Conservation (phyloP, 352 stramenopile species). For the Phytopythium kandeliae region DNA sequence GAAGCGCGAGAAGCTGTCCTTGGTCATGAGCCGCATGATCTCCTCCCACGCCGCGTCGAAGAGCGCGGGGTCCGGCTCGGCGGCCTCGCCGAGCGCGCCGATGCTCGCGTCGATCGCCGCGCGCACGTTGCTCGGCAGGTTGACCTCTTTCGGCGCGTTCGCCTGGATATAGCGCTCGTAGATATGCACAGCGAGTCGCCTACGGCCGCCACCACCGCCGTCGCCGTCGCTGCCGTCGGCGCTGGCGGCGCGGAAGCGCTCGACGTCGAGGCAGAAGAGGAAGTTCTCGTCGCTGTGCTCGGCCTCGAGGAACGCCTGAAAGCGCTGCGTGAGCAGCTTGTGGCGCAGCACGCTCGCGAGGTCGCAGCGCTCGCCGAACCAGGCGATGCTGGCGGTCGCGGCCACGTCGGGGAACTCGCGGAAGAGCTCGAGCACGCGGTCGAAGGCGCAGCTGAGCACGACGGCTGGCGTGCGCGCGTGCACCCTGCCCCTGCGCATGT, state of each 20-base stretch:
- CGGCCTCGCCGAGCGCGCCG: constrained; percentile 16
- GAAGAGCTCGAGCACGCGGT: constrained; percentile 41
- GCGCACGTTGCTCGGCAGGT: constrained; percentile 54
- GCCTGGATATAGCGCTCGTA: constrained; percentile 50
- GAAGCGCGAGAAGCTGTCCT: constrained; percentile 77
- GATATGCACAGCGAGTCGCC: constrained; percentile 32
- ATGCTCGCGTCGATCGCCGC: constrained; percentile 22
- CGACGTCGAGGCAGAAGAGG: constrained; percentile 63
- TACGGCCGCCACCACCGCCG: constrained; percentile 12
- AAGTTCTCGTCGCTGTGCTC: constrained; percentile 83
- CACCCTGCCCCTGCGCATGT: constrained; percentile 35
- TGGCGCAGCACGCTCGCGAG: constrained; percentile 59
- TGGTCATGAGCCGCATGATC: constrained; percentile 79
- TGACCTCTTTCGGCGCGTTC: constrained; percentile 62
- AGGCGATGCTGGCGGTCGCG: constrained; percentile 68
- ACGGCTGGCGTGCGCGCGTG: constrained; percentile 47
- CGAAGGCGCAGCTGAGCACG: constrained; percentile 45
- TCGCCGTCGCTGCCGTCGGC: constrained; percentile 3
- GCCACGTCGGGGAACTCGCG: constrained; percentile 46
- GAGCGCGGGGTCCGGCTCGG: constrained; percentile 22
- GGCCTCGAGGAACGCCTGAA: constrained; percentile 56
- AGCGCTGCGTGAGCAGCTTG: constrained; percentile 46
- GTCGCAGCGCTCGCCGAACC: constrained; percentile 65
- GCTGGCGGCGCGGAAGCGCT: constrained; percentile 31
- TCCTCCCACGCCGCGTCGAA: constrained; percentile 60